A percentile compares a stretch with the other conserved stretches of the same genome.
These are phyloP conservation scores for Colletotrichum aenigma DNA, from an alignment of 2,329 filamentous ascomycete genomes.

Conservation along the genomic window DNA sequence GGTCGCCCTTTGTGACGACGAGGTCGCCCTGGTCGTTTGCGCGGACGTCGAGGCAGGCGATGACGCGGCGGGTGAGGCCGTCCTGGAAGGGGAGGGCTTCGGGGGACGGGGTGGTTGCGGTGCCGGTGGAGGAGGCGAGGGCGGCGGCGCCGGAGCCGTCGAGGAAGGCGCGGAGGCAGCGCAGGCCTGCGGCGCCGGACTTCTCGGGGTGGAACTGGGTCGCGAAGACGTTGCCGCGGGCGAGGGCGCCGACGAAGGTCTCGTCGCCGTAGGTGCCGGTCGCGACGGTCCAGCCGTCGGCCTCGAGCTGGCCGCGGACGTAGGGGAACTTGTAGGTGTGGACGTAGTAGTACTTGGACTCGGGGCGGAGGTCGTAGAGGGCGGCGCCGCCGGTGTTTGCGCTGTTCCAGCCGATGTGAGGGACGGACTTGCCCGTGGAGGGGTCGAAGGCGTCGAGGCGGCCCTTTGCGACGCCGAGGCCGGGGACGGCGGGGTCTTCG, in stretches of 20 bases:
- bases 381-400: conserved; percentile 65
- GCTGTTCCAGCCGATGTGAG: conserved; percentile 98
- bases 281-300: conserved; percentile 88
- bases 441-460: conserved; percentile 79
- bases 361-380: conserved; percentile 79
- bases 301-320: conserved; percentile 72
- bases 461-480: conserved; percentile 76
- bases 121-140: conserved; percentile 36
- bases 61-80: conserved; percentile 89
- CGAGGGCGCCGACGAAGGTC: conserved; percentile 89
- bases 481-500: conserved; percentile 74
- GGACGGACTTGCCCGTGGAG: conserved; percentile 78
- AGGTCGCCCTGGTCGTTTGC: conserved; percentile 93
- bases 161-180: conserved; percentile 85
- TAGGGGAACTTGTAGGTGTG: conserved; percentile 92
- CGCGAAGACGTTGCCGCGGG: conserved; percentile 82
- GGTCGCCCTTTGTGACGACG: conserved; percentile 97
- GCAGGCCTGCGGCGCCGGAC: conserved; percentile 86
- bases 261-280: conserved; percentile 87
- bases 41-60: conserved; percentile 94
- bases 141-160: conserved; percentile 67
- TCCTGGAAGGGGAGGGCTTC: conserved; percentile 42
- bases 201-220: conserved; percentile 99
- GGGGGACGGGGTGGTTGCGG: not conserved
- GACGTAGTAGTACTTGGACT: conserved; percentile 98